Percentiles rank a stretch among this genome's conserved stretches.
Evolutionary conservation across 73 alveolate genomes (phyloP).

Genomic region (Paramecium octaurelia): DNA sequence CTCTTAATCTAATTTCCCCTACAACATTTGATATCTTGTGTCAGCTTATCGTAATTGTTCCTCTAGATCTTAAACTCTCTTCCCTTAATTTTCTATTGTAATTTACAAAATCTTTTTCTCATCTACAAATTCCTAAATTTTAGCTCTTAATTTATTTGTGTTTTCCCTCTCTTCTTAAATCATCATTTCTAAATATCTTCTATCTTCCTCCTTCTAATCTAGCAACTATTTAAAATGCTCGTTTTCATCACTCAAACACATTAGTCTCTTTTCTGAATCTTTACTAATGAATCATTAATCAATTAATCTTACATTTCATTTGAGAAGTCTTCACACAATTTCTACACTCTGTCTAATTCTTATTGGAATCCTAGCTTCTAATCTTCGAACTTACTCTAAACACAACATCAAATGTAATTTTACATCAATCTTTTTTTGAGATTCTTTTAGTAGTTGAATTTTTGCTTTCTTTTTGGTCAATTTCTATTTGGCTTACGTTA

Average conservation of each 20-base stretch:
- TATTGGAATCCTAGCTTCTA: neutral
- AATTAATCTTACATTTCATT: neutral
- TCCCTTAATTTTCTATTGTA: neutral
- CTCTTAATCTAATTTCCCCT: constrained; percentile 24
- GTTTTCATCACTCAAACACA: neutral
- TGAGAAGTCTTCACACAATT: constrained; percentile 31
- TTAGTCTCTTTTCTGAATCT: neutral
- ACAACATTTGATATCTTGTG: neutral
- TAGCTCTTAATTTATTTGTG: neutral
- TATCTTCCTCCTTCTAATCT: neutral
- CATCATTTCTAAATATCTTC: neutral
- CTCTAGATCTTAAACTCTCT: neutral
- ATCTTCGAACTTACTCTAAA: constrained; percentile 21
- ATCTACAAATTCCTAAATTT: neutral
- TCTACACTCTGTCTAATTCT: constrained; percentile 34
- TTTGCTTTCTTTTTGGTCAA: constrained; percentile 1
- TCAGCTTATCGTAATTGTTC: neutral
- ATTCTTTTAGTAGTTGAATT: neutral
- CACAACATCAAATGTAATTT: neutral
- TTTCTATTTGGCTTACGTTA: neutral
- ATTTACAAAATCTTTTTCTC: constrained; percentile 4
- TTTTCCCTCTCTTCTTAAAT: neutral
- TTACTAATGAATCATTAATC: neutral
- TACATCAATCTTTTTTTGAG: neutral
- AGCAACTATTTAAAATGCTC: neutral